Base-by-base conservation (phyloP, 208 protist species). In the Leishmania lainsoni region DNA sequence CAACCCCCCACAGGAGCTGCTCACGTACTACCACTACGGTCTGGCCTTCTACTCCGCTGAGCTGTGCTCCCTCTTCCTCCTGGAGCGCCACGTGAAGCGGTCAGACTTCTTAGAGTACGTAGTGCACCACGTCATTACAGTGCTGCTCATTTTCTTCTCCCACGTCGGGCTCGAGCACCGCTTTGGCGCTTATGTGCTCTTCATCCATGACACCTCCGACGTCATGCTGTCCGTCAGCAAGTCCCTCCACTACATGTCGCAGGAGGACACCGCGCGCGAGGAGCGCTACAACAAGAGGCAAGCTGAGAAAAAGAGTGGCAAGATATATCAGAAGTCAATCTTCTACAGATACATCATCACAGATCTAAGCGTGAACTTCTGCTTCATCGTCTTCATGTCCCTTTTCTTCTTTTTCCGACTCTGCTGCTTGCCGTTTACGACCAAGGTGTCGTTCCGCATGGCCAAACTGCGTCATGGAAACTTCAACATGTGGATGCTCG, bases 171-270 rank as follows among this genome's bases (percentile, higher is more conserved):
- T 86, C 42, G 83, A 93, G 80, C 91, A 94, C 81, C 92, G 92
- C 77, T 83, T 92, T 69, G 92, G 92, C 35, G 87, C 81, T 48
- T 94, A 93, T 69, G 88, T 94, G 4, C 83, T 96, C 39, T 93
- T 94, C 75, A 87, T 96, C 63, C 92, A 96, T 81, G 91, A 96
- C 70, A 80, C 82, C 59, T 91, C 88, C 51, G 92, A 96, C 76
- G 92, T 96, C 80, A 87, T 94, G 85, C 85, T 96, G 4, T 87
- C 75, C 14, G 45, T 92, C 63, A 84, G 81, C 77, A 96, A 96
- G 65, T 58, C 76, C 17, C 68, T 94, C 5, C 87, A 93, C 73
- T 96, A 96, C 83, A 87, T 91, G 52, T 78, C 87, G 48, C 68
- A 84, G 5, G 89, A 84, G 3, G 86, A 92, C 14, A 61, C 70